Conservation (phyloP, 441 rosid genomes). For the Adansonia gregorii region DNA sequence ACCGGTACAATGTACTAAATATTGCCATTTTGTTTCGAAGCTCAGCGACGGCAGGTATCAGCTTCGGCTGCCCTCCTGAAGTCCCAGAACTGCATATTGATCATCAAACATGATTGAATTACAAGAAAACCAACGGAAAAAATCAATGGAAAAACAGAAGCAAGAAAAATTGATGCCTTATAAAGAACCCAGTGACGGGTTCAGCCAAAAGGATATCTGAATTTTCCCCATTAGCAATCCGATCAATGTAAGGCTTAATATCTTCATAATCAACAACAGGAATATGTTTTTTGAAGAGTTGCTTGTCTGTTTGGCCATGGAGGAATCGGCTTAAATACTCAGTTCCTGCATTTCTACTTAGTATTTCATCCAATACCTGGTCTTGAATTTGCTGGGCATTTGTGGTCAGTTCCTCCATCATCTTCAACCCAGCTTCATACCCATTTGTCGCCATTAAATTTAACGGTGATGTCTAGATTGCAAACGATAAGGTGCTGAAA, state of each 20-base stretch:
- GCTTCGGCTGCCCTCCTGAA: constrained; percentile 76
- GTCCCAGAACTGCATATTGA: constrained; percentile 67
- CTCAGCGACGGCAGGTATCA: constrained; percentile 75
- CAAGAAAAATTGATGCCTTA: not conserved
- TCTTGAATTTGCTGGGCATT: constrained; percentile 11
- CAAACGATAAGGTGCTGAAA: not conserved
- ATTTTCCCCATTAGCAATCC: constrained; percentile 67
- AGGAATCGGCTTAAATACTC: not conserved
- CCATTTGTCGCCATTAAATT: not conserved
- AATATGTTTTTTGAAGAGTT: constrained; percentile 37
- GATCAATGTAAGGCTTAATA: constrained; percentile 57
- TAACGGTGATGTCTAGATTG: not conserved
- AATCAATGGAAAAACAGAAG: constrained; percentile 24
- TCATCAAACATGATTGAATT: not conserved
- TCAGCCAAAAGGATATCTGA: constrained; percentile 43
- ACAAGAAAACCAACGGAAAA: not conserved
- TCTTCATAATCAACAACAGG: constrained; percentile 74
- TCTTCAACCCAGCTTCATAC: constrained; percentile 2
- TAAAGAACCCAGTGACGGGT: not conserved
- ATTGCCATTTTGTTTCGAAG: constrained; percentile 48
- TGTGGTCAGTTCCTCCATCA: constrained; percentile 7
- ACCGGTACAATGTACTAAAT: constrained; percentile 53
- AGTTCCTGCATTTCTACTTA: not conserved
- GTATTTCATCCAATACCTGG: not conserved
- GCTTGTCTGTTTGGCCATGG: constrained; percentile 3